Percentiles rank a stretch among this genome's conserved stretches.
Evolutionary conservation across 1,139 yeast species (phyloP).

Genomic region (Tardiomyces depauwii): DNA sequence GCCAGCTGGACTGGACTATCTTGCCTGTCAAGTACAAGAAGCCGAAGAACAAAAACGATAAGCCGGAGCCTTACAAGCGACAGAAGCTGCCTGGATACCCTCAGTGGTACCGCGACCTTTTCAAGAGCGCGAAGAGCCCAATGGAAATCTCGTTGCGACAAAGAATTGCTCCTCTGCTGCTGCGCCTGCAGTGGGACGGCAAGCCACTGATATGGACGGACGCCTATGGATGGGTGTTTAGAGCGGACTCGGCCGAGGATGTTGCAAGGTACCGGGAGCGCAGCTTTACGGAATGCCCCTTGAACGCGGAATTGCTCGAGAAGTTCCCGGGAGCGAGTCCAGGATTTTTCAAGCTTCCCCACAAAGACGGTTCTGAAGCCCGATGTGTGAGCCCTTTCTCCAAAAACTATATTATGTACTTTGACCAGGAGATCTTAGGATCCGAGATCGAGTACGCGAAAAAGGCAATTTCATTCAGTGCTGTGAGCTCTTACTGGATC

Average conservation of each 20-base stretch:
- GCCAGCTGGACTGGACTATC: slow-evolving; percentile 80
- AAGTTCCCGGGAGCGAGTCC: slow-evolving; percentile 5
- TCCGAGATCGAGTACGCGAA: slow-evolving; percentile 66
- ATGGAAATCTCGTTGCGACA: slow-evolving; percentile 61
- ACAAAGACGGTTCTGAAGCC: slow-evolving; percentile 69
- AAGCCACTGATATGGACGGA: slow-evolving; percentile 74
- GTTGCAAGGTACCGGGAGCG: slow-evolving; percentile 31
- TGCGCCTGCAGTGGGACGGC: slow-evolving; percentile 78
- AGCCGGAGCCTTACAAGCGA: slow-evolving; percentile 35
- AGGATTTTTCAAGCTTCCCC: slow-evolving; percentile 62
- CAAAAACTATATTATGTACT: slow-evolving; percentile 57
- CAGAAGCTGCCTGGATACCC: slow-evolving; percentile 89
- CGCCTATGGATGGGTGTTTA: slow-evolving; percentile 80
- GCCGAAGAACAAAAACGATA: slow-evolving; percentile 51
- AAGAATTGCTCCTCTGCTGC: slow-evolving; percentile 62
- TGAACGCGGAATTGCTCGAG: slow-evolving; percentile 17
- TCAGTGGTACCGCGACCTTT: slow-evolving; percentile 79
- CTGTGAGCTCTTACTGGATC: slow-evolving; percentile 86
- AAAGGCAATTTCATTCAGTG: slow-evolving; percentile 65
- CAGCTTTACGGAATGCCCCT: slow-evolving; percentile 39
- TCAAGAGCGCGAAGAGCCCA: slow-evolving; percentile 32
- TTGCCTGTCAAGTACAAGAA: slow-evolving; percentile 53
- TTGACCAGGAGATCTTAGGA: slow-evolving; percentile 62
- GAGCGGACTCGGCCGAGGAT: slow-evolving; percentile 34
- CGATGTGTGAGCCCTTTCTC: slow-evolving; percentile 75